These are phyloP conservation scores for Diospyros lotus DNA, from an alignment of 148 eudicot genomes.

Conservation along the genomic window DNA sequence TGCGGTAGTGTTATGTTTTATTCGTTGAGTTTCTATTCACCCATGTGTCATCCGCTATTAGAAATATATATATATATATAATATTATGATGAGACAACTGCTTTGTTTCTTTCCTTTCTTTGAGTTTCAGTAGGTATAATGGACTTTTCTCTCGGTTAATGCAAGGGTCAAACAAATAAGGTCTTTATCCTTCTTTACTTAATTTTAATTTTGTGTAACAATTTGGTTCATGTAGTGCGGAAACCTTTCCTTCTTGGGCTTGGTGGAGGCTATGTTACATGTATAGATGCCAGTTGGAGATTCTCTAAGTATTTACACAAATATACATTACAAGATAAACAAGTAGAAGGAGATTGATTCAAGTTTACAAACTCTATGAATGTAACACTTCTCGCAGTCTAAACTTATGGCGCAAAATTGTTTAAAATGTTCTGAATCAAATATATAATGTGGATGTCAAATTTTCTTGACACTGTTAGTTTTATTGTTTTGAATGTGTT, in stretches of 20 bases:
- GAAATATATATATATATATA: no score
- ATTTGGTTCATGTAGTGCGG: background rate
- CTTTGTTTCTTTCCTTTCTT: background rate
- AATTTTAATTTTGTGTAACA: background rate
- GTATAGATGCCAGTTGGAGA: no score
- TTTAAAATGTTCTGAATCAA: background rate
- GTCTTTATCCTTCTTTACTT: background rate
- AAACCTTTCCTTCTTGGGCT: background rate
- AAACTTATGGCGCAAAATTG: background rate
- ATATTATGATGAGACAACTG: background rate
- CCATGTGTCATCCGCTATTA: background rate
- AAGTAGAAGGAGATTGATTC: background rate
- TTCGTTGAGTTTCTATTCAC: background rate
- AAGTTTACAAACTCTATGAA: background rate
- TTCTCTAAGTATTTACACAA: background rate
- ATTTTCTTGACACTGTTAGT: background rate
- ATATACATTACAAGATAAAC: background rate
- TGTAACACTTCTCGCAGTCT: background rate
- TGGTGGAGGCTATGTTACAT: no score
- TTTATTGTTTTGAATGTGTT: background rate
- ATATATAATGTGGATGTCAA: background rate
- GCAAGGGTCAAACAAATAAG: background rate
- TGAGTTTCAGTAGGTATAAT: background rate
- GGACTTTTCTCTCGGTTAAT: no score
- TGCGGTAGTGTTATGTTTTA: slow-evolving; percentile 37